A percentile compares a stretch with the other conserved stretches of the same genome.
phyloP scores from a whole-genome alignment of 2,329 filamentous ascomycete genomes.

The Alternaria tenuissima region DNA sequence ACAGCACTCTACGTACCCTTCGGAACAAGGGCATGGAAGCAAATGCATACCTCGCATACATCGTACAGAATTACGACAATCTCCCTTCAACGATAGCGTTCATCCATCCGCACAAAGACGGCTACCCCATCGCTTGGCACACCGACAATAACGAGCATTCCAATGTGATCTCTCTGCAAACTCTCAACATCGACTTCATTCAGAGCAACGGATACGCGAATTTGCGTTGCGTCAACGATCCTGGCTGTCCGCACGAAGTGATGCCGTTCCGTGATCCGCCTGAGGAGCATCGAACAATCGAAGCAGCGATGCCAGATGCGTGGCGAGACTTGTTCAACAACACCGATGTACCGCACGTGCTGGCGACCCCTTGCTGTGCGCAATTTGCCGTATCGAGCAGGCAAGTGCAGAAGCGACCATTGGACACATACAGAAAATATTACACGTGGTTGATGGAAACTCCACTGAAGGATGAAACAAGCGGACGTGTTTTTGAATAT shows the following conservation, averaged over 20 bases:
- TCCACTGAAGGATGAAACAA: slow-evolving; percentile 31
- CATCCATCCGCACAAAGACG: slow-evolving; percentile 27
- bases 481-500: slow-evolving; percentile 36
- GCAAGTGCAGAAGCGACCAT: slow-evolving; percentile 35
- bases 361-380: slow-evolving; percentile 58
- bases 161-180: slow-evolving; percentile 11
- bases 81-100: slow-evolving; percentile 33
- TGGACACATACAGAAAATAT: slow-evolving; percentile 38
- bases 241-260: slow-evolving; percentile 53
- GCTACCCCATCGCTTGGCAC: slow-evolving; percentile 16
- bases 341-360: slow-evolving; percentile 25
- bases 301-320: slow-evolving; percentile 25
- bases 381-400: slow-evolving; percentile 48
- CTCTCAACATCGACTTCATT: slow-evolving; percentile 50
- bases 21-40: slow-evolving; percentile 34
- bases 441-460: slow-evolving; percentile 36
- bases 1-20: slow-evolving; percentile 26
- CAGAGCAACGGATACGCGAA: slow-evolving; percentile 53
- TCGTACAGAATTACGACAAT: slow-evolving; percentile 35
- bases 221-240: slow-evolving; percentile 49
- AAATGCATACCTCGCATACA: slow-evolving; percentile 36
- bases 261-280: slow-evolving; percentile 42
- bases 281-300: slow-evolving; percentile 18
- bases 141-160: slow-evolving; percentile 21
- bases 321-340: slow-evolving; percentile 28